These are phyloP conservation scores for Ophiocordyceps unilateralis DNA, from an alignment of 2,329 filamentous ascomycete genomes.

Conservation along the genomic window DNA sequence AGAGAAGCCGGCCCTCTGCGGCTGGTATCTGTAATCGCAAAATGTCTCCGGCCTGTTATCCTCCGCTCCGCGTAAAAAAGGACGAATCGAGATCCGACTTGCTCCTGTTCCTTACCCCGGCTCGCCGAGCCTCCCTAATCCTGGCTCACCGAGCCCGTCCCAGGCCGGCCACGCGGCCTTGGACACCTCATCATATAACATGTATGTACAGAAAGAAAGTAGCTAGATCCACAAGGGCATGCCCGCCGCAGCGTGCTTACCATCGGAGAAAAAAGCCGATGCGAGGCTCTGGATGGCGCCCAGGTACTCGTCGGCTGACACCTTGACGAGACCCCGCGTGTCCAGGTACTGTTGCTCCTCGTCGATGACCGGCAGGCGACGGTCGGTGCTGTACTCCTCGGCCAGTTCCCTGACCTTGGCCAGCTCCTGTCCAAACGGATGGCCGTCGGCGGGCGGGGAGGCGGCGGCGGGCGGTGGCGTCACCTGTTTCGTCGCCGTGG, in stretches of 20 bases:
- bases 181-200: constrained; percentile 4
- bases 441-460: constrained; percentile 23
- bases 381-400: constrained; percentile 62
- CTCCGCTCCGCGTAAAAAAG: neutral
- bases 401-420: constrained; percentile 85
- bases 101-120: neutral
- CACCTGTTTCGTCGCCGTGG: constrained; percentile 11
- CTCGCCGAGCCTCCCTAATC: neutral
- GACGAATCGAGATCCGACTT: neutral
- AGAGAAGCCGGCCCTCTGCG: constrained; percentile 1
- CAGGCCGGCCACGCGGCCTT: neutral
- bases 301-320: constrained; percentile 69
- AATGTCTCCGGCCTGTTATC: neutral
- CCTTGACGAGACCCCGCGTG: constrained; percentile 52
- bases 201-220: constrained; percentile 13
- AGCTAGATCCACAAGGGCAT: constrained; percentile 31
- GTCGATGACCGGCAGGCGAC: constrained; percentile 43
- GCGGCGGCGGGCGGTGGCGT: constrained; percentile 6
- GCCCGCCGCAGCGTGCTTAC: constrained; percentile 7
- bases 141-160: no score
- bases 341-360: constrained; percentile 50
- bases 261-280: constrained; percentile 36
- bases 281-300: constrained; percentile 59
- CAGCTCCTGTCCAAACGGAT: constrained; percentile 80
- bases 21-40: constrained; percentile 3